Evolutionary conservation across 805 yeast species (phyloP).

Genomic region (Candida manassasensis): DNA sequence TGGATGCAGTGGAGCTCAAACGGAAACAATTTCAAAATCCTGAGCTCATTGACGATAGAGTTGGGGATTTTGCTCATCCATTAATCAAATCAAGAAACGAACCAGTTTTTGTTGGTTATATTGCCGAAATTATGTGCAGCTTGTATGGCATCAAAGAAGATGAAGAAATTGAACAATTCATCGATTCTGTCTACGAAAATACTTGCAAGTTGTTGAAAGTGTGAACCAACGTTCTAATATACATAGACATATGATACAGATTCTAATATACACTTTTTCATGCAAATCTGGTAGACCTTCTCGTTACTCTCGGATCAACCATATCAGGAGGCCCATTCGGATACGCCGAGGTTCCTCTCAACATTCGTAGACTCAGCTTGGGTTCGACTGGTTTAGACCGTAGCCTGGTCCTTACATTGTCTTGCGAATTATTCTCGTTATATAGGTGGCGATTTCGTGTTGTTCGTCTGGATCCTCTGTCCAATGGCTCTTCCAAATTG

Average conservation of each 20-base stretch:
- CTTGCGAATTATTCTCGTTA: too few species aligned
- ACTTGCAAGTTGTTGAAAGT: conserved; percentile 28
- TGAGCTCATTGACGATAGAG: conserved; percentile 8
- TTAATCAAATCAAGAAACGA: conserved; percentile 84
- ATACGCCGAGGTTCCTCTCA: too few species aligned
- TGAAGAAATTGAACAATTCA: conserved; percentile 25
- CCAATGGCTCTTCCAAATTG: too few species aligned
- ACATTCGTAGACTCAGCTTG: background rate
- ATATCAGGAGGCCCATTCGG: too few species aligned
- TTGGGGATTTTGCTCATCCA: conserved; percentile 34
- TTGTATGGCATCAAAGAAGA: conserved; percentile 26
- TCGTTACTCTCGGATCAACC: conserved; percentile 7
- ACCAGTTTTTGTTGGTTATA: conserved; percentile 80
- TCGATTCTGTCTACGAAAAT: conserved; percentile 33
- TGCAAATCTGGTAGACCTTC: conserved; percentile 6
- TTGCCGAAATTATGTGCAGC: conserved; percentile 50
- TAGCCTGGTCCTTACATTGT: too few species aligned
- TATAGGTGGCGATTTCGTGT: too few species aligned
- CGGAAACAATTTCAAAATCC: conserved; percentile 8
- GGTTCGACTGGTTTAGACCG: background rate
- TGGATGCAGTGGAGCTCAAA: conserved; percentile 9
- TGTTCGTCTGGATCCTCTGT: too few species aligned
- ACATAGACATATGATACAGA: conserved; percentile 4
- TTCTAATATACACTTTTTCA: background rate
- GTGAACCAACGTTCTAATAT: conserved; percentile 4